phyloP scores from a whole-genome alignment of 2,329 filamentous ascomycete species.

The Hortaea werneckii region DNA sequence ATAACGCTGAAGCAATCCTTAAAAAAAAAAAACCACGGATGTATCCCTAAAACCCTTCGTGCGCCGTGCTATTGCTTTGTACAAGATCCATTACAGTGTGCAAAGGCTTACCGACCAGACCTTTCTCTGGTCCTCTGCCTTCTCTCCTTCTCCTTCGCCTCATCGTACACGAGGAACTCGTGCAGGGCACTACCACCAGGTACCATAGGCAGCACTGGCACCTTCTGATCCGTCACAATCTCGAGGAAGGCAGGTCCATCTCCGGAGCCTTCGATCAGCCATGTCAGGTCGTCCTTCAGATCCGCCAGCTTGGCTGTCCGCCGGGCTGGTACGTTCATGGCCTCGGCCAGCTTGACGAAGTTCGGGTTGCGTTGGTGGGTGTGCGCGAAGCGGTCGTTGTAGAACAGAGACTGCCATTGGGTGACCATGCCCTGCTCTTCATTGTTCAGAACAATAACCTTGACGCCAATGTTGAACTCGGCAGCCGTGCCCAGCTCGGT shows the following conservation, averaged over 20 bases:
- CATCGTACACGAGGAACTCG: constrained; percentile 85
- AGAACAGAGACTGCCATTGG: constrained; percentile 97
- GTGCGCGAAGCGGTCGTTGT: constrained; percentile 84
- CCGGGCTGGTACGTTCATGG: constrained; percentile 75
- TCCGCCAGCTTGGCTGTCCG: constrained; percentile 66
- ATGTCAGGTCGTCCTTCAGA: constrained; percentile 66
- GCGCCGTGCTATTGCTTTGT: no score
- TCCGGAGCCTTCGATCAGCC: constrained; percentile 63
- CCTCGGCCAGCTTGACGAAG: constrained; percentile 84
- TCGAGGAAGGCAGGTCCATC: constrained; percentile 91
- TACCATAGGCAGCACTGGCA: constrained; percentile 96
- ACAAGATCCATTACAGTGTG: not conserved
- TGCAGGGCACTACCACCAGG: constrained; percentile 77
- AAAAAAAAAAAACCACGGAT: no score
- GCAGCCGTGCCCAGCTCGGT: constrained; percentile 88
- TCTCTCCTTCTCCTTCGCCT: constrained; percentile 41
- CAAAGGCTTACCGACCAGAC: constrained; percentile 23
- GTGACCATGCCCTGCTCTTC: constrained; percentile 98
- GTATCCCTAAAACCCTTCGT: no score
- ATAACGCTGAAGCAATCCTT: no score
- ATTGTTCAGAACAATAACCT: constrained; percentile 91
- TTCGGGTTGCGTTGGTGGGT: constrained; percentile 94
- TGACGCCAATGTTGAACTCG: constrained; percentile 94
- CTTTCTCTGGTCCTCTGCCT: constrained; percentile 27
- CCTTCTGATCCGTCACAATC: constrained; percentile 79